Conservation (phyloP, 2,329 filamentous ascomycete genomes). For the Alternaria ventricosa region DNA sequence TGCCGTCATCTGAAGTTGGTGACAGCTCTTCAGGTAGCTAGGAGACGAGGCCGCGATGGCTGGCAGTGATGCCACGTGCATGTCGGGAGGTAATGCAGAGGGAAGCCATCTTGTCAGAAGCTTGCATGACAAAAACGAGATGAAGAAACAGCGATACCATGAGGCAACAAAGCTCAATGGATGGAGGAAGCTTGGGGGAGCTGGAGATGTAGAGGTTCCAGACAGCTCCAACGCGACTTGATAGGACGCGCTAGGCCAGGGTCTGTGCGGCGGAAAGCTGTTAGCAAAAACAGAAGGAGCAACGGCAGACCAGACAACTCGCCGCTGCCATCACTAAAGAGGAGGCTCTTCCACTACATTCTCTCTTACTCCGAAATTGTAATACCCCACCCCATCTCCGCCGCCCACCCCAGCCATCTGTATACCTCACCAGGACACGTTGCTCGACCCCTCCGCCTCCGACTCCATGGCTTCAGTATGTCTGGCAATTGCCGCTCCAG, state of each 20-base stretch:
- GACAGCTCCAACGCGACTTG: conserved; percentile 19
- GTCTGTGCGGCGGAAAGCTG: conserved; percentile 26
- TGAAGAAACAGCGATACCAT: background rate
- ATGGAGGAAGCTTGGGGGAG: background rate
- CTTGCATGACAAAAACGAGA: background rate
- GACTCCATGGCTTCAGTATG: conserved; percentile 46
- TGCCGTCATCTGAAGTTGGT: background rate
- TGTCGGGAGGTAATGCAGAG: background rate
- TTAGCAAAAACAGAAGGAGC: conserved; percentile 41
- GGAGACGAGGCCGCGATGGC: background rate
- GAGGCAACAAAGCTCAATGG: background rate
- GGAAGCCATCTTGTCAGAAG: background rate
- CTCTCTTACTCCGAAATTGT: conserved; percentile 9
- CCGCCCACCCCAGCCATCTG: conserved; percentile 13
- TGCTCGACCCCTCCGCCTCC: conserved; percentile 29
- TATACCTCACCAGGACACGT: conserved; percentile 27
- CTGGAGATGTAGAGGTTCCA: conserved; percentile 9
- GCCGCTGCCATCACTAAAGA: conserved; percentile 37
- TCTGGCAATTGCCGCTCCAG: conserved; percentile 12
- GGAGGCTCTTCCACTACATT: conserved; percentile 28
- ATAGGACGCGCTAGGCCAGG: conserved; percentile 30
- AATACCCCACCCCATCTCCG: conserved; percentile 11
- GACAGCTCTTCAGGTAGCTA: background rate
- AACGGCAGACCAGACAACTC: conserved; percentile 23
- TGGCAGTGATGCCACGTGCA: background rate